These are phyloP conservation scores for Fistulifera pelliculosa DNA, from an alignment of 108 stramenopile species.

Conservation along the genomic window DNA sequence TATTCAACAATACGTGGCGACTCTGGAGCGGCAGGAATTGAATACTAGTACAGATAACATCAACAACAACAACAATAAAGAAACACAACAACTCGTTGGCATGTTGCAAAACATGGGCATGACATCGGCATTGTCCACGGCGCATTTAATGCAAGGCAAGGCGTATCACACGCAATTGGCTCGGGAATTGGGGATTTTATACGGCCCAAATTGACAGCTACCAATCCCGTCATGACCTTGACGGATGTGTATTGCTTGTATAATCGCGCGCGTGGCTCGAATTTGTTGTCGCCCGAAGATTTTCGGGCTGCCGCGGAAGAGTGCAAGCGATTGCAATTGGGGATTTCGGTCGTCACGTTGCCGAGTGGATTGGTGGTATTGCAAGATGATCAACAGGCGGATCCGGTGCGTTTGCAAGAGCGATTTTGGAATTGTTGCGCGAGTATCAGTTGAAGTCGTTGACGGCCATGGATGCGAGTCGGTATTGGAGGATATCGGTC, in stretches of 20 bases:
- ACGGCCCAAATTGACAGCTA: constrained; percentile 32
- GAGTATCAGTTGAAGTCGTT: constrained; percentile 20
- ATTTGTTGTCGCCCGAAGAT: constrained; percentile 94
- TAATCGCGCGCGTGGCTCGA: constrained; percentile 94
- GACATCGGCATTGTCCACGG: constrained; percentile 85
- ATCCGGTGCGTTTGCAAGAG: not conserved
- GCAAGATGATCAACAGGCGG: constrained; percentile 43
- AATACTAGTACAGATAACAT: no score
- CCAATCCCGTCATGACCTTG: constrained; percentile 65
- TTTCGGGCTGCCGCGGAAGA: constrained; percentile 61
- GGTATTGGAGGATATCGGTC: constrained; percentile 52
- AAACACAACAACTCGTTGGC: constrained; percentile 39
- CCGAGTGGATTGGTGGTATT: constrained; percentile 79
- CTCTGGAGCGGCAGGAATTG: constrained; percentile 25
- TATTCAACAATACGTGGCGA: constrained; percentile 65
- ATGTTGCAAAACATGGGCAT: constrained; percentile 89
- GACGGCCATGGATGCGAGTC: constrained; percentile 53
- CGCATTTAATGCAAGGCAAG: constrained; percentile 20
- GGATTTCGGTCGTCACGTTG: constrained; percentile 76
- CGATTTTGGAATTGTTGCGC: not conserved
- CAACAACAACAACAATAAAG: constrained; percentile 9
- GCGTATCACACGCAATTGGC: constrained; percentile 41
- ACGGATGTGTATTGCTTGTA: constrained; percentile 83
- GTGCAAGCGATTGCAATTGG: constrained; percentile 61
- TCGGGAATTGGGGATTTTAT: constrained; percentile 92